A percentile compares a stretch with the other conserved stretches of the same genome.
phyloP scores from a whole-genome alignment of 352 stramenopile genomes.

The Phytophthora parvispora region DNA sequence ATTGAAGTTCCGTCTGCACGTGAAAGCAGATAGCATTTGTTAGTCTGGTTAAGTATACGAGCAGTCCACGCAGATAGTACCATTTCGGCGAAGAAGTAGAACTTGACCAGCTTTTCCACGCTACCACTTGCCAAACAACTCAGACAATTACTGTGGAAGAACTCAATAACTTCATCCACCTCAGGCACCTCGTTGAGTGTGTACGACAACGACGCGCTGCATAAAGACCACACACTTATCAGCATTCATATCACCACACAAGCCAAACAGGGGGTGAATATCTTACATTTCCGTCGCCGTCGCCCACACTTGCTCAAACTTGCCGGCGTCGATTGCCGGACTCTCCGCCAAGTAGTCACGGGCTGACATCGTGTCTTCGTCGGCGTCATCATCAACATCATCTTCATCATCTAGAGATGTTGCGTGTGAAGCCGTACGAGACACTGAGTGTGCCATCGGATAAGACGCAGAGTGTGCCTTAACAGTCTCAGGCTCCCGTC shows the following conservation, averaged over 20 bases:
- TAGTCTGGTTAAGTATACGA: neutral
- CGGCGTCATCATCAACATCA: slow-evolving; percentile 46
- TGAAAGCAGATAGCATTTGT: neutral
- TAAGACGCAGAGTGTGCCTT: slow-evolving; percentile 25
- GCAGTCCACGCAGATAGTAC: slow-evolving; percentile 30
- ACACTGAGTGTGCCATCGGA: slow-evolving; percentile 14
- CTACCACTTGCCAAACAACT: slow-evolving; percentile 85
- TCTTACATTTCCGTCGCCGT: slow-evolving; percentile 83
- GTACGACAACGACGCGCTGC: slow-evolving; percentile 64
- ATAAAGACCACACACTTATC: slow-evolving; percentile 11
- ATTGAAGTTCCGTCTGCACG: slow-evolving; percentile 75
- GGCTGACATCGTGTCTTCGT: slow-evolving; percentile 69
- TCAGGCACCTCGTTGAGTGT: slow-evolving; percentile 65
- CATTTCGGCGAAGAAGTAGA: slow-evolving; percentile 92
- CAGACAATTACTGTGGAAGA: slow-evolving; percentile 76
- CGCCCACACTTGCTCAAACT: slow-evolving; percentile 87
- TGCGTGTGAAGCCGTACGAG: slow-evolving; percentile 36
- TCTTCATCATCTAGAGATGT: slow-evolving; percentile 47
- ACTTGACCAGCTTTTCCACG: slow-evolving; percentile 83
- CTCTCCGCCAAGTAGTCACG: slow-evolving; percentile 75
- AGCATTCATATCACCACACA: slow-evolving; percentile 2
- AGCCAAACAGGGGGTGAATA: neutral
- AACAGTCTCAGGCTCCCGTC: slow-evolving; percentile 29
- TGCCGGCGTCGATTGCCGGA: slow-evolving; percentile 70
- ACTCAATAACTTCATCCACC: slow-evolving; percentile 81